Evolutionary conservation across 2,329 filamentous ascomycete species (phyloP), one percentile per base, ranked within the genome.

Genomic region (Tolypocladium endophyticum): DNA sequence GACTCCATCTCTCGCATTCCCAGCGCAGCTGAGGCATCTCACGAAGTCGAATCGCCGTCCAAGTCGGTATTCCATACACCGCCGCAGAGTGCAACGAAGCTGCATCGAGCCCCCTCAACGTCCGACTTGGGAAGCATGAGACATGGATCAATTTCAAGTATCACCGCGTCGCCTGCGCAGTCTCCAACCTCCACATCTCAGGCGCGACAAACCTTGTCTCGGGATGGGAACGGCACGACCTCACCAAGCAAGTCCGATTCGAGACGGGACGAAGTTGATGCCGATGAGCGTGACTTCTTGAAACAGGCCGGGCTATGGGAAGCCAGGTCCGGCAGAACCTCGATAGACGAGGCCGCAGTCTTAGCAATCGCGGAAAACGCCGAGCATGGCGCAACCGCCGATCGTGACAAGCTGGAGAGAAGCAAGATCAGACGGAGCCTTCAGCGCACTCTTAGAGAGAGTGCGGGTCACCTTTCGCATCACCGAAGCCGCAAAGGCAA

Each of bases 371-470:
- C 62, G 60, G 77, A 68, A 23, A 65, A 63, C 18, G 67, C 70
- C 11, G 67, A 68, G 1, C 58, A 66, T 33, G 73, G 73, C 45
- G 68, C 73, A 23, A 73, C 75, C 7, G 62, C 65, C 30, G 77
- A 81, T 28, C 74, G 74, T 38, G 79, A 81, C 38, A 82, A 79
- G 57, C 73, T 78, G 53, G 85, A 88, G 52, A 81, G 79, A 63
- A 86, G 80, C 60, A 91, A 87, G 70, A 86, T 92, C 57, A 87
- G 93, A 30, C 87, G 92, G 62, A 96, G 92, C 71, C 77, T 97
- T 18, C 93, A 97, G 67, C 89, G 92, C 60, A 96, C 92, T 16
- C 81, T 97, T 60, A 85, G 94, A 64, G 93, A 97, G 67, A 83
- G 88, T 76, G 88, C 79, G 67, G 87, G 78, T 61, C 86, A 80